Conservation (phyloP, 116 monocot species). For the Cymodocea nodosa region DNA sequence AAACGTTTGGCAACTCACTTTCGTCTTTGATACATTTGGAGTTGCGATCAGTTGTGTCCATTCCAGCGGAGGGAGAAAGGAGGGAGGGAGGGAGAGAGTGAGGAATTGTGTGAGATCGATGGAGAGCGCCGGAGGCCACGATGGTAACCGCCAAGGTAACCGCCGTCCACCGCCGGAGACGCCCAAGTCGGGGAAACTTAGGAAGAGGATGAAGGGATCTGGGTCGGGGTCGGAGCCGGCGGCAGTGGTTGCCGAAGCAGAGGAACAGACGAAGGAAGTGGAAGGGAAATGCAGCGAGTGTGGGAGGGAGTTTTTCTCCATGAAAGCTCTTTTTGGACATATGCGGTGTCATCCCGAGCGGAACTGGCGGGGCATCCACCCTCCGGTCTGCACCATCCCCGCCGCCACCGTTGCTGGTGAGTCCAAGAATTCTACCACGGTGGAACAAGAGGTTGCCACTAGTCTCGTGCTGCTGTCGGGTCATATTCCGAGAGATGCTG, state of each 20-base stretch:
- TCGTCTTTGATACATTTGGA: too few relatives aligned
- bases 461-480: conserved; percentile 9
- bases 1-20: background rate
- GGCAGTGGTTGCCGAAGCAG: background rate
- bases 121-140: background rate
- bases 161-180: background rate
- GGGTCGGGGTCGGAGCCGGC: conserved; percentile 1
- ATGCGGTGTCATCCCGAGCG: conserved; percentile 63
- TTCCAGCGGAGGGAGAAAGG: background rate
- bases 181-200: background rate
- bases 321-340: conserved; percentile 53
- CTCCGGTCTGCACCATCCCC: conserved; percentile 7
- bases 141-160: conserved; percentile 1
- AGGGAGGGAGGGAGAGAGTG: background rate
- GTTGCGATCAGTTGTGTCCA: too few relatives aligned
- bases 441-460: conserved; percentile 6
- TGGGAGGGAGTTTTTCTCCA: conserved; percentile 40
- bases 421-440: background rate
- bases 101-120: background rate
- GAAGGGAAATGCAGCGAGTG: conserved; percentile 26
- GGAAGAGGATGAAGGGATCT: conserved; percentile 2
- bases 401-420: background rate
- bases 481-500: background rate
- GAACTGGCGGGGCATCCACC: conserved; percentile 47
- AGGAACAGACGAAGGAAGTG: background rate